Evolutionary conservation across 2,329 filamentous ascomycete genomes (phyloP), one percentile per base, ranked within the genome.

Genomic region (Cladophialophora psammophila): DNA sequence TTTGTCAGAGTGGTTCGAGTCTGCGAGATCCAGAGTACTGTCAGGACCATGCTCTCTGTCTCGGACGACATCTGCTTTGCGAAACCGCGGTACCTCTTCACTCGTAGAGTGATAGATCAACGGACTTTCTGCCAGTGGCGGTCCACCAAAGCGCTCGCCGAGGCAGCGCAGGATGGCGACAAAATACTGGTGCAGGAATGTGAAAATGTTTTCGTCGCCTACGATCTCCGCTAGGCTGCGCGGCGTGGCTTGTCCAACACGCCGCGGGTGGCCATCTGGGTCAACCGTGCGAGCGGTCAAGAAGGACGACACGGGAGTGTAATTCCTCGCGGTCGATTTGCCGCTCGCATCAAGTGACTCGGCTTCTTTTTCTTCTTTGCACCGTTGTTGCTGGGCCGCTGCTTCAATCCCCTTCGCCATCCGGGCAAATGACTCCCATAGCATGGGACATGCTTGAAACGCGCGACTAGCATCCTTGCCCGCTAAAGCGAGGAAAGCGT

Each of bases 201-300:
- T 82, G 71, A 88, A 88, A 70, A 88, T 84, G 75, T 83, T 82
- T 65, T 86, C 84, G 64, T 86, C 84, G 42, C 85, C 86, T 5
- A 86, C 83, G 58, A 88, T 86, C 73, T 88, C 86, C 13, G 83
- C 81, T n/a, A 88, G 76, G 63, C 83, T 85, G 68, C 86, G 82
- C 26, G 85, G 84, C 56, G 83, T 82, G 72, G 85, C 83, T 63
- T 85, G 84, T 56, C 84, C 84, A 5, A 80, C 80, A 8, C 84
- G 78, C 54, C 85, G 81, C 45, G 83, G 81, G 65, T 84, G 84
- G 6, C 86, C 85, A 71, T 86, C 83, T 2, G 85, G 84, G 68
- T 87, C 86, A 31, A 85, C 77, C 40, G 80, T 81, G 56, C 86
- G 84, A 38, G 84, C 84, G 0, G 85, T 85, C 20, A 88, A 77